phyloP scores from a whole-genome alignment of 805 yeast genomes.

The Candida chilensis region DNA sequence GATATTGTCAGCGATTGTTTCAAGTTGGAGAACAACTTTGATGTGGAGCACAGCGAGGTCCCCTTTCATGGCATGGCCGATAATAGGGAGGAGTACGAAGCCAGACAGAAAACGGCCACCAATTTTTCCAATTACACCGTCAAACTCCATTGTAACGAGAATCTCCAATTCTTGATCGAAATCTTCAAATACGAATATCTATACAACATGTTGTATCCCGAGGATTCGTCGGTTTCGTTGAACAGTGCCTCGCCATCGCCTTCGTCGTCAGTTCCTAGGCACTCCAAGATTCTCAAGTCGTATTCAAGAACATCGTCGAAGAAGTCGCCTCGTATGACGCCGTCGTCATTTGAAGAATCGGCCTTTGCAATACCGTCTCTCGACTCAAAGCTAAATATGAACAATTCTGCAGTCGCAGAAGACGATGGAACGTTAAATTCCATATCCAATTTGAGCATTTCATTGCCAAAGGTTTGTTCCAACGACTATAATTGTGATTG shows the following conservation, averaged over 20 bases:
- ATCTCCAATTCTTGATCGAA: conserved; percentile 21
- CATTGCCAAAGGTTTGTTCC: neutral
- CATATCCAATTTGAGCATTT: too few relatives aligned
- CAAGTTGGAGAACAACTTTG: conserved; percentile 8
- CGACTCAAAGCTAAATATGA: too few relatives aligned
- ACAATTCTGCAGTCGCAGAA: too few relatives aligned
- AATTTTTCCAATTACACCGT: conserved; percentile 13
- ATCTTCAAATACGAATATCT: conserved; percentile 24
- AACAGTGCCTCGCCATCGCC: too few relatives aligned
- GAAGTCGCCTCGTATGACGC: too few relatives aligned
- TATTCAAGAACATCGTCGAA: too few relatives aligned
- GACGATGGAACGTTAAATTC: too few relatives aligned
- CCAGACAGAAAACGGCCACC: conserved; percentile 8
- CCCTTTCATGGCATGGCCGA: neutral
- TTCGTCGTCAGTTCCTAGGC: too few relatives aligned
- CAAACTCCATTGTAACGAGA: conserved; percentile 24
- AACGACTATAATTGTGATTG: neutral
- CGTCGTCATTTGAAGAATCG: too few relatives aligned
- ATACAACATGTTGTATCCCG: conserved; percentile 7
- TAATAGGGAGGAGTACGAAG: conserved; percentile 7
- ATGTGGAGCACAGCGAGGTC: neutral
- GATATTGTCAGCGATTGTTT: conserved; percentile 23
- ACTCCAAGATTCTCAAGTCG: too few relatives aligned
- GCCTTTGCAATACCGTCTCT: too few relatives aligned
- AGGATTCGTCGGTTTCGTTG: too few relatives aligned